Evolutionary conservation across 129 eudicot genomes (phyloP), one percentile per base, ranked within the genome.

Genomic region (Apium graveolens): DNA sequence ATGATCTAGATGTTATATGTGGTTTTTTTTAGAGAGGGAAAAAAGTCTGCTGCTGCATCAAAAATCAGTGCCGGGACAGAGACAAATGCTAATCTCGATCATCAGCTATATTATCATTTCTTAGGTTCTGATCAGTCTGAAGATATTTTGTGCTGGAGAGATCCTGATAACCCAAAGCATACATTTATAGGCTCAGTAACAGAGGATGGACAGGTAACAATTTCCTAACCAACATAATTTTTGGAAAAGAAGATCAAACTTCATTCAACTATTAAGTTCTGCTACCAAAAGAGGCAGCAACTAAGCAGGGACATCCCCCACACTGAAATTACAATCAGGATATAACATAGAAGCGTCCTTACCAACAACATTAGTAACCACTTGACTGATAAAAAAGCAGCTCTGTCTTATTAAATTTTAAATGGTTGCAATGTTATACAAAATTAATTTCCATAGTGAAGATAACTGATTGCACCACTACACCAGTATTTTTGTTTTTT

Each of bases 91-190:
- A 92, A 90, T 74, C 87, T 92, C 31, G 85, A 96, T 84, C 93
- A 95, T 73, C 91, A 87, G 81, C 70, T 92, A 5, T 96, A 96
- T 77, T 96, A 96, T 82, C 99, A 96, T 87, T 86, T 82, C 74
- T 82, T 96, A 85, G 97, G 99, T 48, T 89, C 97, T 11, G 92
- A 92, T 82, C 99, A 92, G 44, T 87, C 91, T 76, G 95, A 96
- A 79, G 99, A 96, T 84, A 87, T 92, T 79, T 82, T 92, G 74
- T 96, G 99, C 78, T 96, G 97, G 97, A 87, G 84, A 73, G 95
- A 92, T 85, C 88, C 87, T 38, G 92, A 89, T 5, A 89, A 92
- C 70, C 97, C 97, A 17, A 91, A 86, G 48, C 86, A 88, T 72
- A 81, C 86, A n/a, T 86, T 83, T 53, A 77, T 85, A 32, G 95